Conservation (phyloP, 2,329 filamentous ascomycete species). For the Hypoxylon rubiginosum region DNA sequence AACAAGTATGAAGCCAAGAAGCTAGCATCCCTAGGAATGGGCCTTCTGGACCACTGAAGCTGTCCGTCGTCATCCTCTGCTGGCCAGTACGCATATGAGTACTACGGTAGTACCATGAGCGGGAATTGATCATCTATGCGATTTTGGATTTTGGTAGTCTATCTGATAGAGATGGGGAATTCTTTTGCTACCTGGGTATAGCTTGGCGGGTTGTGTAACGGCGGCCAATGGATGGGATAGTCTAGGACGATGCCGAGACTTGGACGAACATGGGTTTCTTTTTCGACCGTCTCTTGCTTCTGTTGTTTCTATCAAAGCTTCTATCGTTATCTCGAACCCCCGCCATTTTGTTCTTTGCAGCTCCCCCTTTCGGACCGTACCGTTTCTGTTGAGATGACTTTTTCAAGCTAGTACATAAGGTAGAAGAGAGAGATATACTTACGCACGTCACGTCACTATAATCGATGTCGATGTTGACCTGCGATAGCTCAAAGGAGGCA, state of each 20-base stretch:
- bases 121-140: constrained; percentile 31
- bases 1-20: constrained; percentile 34
- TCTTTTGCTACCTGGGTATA: constrained; percentile 15
- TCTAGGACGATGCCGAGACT: constrained; percentile 38
- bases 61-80: constrained; percentile 34
- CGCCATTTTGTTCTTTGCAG: constrained; percentile 50
- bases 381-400: constrained; percentile 37
- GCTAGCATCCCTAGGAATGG: constrained; percentile 25
- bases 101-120: constrained; percentile 33
- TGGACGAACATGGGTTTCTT: constrained; percentile 25
- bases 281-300: constrained; percentile 33
- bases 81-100: constrained; percentile 30
- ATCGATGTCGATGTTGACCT: constrained; percentile 18
- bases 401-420: constrained; percentile 18
- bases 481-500: constrained; percentile 21
- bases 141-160: constrained; percentile 15
- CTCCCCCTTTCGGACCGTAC: constrained; percentile 51
- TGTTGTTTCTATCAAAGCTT: constrained; percentile 50
- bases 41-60: constrained; percentile 15
- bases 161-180: constrained; percentile 24
- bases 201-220: constrained; percentile 30
- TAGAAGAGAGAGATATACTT: neutral
- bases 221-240: constrained; percentile 23
- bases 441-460: constrained; percentile 20
- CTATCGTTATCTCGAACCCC: constrained; percentile 52